Evolutionary conservation across 768 basidiomycete genomes (phyloP), one percentile per base, ranked within the genome.

Genomic region (Agaricus bisporus): DNA sequence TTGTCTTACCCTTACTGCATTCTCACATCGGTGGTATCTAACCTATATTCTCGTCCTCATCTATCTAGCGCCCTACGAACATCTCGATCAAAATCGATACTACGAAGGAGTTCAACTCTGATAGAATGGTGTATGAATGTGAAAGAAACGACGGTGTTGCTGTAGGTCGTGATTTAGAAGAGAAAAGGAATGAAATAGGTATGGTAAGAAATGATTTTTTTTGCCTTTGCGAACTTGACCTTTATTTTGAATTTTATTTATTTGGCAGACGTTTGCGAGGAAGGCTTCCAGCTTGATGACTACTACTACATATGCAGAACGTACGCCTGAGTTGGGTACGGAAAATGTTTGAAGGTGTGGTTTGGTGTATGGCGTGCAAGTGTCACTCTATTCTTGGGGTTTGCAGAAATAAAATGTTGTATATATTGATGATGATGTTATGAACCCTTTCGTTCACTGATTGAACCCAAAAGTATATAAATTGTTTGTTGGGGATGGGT

Each of bases 21-120:
- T 32, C 32, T 32, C 8, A 32, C 3, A 32, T 7, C 11, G 2
- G 29, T 10, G 10, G 5, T 29, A 29, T 5, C 5, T 29, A 22
- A 26, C 14, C 5, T 37, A 17, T 32, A 36, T n/a, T 45, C n/a
- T 45, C 18, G 9, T 11, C 28, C 45, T 25, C 37, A 22, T 18
- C 7, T 37, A 8, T 48, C 46, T 58, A 75, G 71, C 73, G 70
- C 29, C 70, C 73, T 0, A 66, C 69, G 3, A 77, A 78, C 54
- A 77, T 79, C 41, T 75, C 77, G 2, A 79, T 80, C 69, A 79
- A 78, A 58, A 78, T 80, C 47, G 74, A 79, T 56, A 80, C 79
- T 3, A 79, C 75, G 5, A 74, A 77, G 56, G 75, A 80, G 59
- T 75, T 74, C 56, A 68, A 64, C 18, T 70, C 68, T 3, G 78